These are phyloP conservation scores for Xeromyces bisporus DNA, from an alignment of 495 filamentous ascomycete species.

Conservation along the genomic window DNA sequence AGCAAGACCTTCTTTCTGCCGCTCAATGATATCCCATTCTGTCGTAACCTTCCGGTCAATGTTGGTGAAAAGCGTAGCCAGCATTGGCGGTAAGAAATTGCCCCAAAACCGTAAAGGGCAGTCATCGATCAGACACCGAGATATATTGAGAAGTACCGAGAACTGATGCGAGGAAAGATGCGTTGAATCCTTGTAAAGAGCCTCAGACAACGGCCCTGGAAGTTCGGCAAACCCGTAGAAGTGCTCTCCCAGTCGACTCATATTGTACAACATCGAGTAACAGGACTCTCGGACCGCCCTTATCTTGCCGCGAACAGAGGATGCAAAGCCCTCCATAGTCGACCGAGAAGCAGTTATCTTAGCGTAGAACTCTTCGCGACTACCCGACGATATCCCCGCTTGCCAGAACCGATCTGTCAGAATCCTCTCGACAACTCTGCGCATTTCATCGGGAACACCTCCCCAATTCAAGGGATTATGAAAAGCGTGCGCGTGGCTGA, in stretches of 20 bases:
- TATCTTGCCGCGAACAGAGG: slow-evolving; percentile 74
- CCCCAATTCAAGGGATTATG: slow-evolving; percentile 77
- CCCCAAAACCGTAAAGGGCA: slow-evolving; percentile 62
- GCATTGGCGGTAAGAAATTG: slow-evolving; percentile 74
- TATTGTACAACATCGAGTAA: slow-evolving; percentile 85
- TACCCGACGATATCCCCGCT: slow-evolving; percentile 87
- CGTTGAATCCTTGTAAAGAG: slow-evolving; percentile 68
- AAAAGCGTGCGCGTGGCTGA: slow-evolving; percentile 79
- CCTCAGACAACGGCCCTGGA: slow-evolving; percentile 65
- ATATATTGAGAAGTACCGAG: slow-evolving; percentile 72
- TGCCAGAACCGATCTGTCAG: slow-evolving; percentile 98
- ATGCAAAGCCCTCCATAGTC: slow-evolving; percentile 86
- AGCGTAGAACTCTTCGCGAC: slow-evolving; percentile 90
- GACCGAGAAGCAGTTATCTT: slow-evolving; percentile 71
- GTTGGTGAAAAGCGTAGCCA: slow-evolving; percentile 66
- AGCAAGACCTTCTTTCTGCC: slow-evolving; percentile 44
- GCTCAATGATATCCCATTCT: slow-evolving; percentile 61
- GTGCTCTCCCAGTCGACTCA: slow-evolving; percentile 69
- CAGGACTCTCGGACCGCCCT: slow-evolving; percentile 79
- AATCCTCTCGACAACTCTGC: slow-evolving; percentile 58
- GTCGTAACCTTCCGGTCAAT: slow-evolving; percentile 70
- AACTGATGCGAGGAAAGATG: slow-evolving; percentile 84
- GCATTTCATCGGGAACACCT: slow-evolving; percentile 60
- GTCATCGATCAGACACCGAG: slow-evolving; percentile 73
- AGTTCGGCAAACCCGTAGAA: slow-evolving; percentile 84